Conservation (phyloP, 208 protist genomes). For the Trypanosoma boissoni region DNA sequence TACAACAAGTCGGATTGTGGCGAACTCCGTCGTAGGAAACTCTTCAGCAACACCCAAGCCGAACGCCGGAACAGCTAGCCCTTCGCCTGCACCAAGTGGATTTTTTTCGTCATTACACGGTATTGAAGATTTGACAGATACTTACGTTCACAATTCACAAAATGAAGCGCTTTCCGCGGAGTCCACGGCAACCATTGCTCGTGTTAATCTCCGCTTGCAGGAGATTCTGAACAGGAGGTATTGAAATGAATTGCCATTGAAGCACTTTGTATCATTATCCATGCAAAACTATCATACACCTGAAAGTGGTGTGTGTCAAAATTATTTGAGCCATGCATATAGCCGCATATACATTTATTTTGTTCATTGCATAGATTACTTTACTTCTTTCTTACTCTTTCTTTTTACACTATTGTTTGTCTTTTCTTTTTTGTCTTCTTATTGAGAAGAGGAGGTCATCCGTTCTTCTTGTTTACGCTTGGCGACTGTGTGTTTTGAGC, state of each 20-base stretch:
- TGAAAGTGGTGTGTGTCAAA: no score
- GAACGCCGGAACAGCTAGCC: neutral
- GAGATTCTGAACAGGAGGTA: constrained; percentile 19
- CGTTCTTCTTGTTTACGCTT: neutral
- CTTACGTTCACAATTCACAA: neutral
- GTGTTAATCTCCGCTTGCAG: constrained; percentile 17
- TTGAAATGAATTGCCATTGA: neutral
- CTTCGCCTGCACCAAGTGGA: neutral
- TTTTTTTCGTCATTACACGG: neutral
- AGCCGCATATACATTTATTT: no score
- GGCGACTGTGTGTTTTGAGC: neutral
- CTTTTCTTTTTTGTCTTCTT: constrained; percentile 3
- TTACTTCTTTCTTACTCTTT: no score
- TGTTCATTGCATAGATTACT: no score
- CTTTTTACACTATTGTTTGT: neutral
- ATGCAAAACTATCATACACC: neutral
- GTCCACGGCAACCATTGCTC: constrained; percentile 7
- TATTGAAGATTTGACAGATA: neutral
- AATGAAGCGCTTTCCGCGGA: neutral
- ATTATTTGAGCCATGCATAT: no score
- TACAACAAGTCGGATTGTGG: constrained; percentile 10
- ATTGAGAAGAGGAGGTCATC: no score
- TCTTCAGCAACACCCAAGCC: neutral
- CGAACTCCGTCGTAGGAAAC: neutral
- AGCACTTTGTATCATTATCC: neutral